Evolutionary conservation across 2,329 filamentous ascomycete genomes (phyloP).

Genomic region (Aplosporella prunicola): DNA sequence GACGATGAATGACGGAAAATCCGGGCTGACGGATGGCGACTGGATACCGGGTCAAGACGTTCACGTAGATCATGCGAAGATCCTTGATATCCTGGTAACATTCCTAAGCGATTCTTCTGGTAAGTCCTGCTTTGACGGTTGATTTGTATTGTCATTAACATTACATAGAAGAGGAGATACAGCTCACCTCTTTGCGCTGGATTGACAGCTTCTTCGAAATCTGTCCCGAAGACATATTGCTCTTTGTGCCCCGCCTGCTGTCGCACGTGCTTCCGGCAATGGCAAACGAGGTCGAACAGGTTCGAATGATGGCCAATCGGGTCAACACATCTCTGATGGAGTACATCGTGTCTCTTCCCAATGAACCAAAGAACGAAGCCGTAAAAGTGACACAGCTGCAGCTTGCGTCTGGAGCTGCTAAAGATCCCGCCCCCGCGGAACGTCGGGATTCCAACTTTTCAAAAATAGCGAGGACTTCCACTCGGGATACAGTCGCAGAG

Average conservation of each 20-base stretch:
- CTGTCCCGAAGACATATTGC: constrained; percentile 89
- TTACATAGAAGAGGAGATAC: constrained; percentile 70
- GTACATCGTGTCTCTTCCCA: constrained; percentile 84
- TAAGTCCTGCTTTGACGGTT: constrained; percentile 31
- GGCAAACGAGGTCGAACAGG: constrained; percentile 81
- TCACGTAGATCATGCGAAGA: constrained; percentile 83
- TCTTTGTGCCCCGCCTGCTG: constrained; percentile 85
- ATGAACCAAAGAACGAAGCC: constrained; percentile 40
- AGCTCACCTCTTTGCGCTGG: constrained; percentile 86
- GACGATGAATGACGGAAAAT: constrained; percentile 28
- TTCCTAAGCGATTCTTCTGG: constrained; percentile 77
- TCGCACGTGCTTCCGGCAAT: constrained; percentile 89
- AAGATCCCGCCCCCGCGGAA: constrained; percentile 33
- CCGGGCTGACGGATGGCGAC: constrained; percentile 63
- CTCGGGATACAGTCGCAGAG: constrained; percentile 14
- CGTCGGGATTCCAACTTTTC: constrained; percentile 31
- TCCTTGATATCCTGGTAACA: constrained; percentile 81
- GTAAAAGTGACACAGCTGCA: constrained; percentile 33
- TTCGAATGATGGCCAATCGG: constrained; percentile 75
- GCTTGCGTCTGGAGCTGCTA: constrained; percentile 24
- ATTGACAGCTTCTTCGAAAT: constrained; percentile 96
- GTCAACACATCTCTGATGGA: constrained; percentile 89
- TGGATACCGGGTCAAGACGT: constrained; percentile 98
- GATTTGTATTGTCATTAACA: constrained; percentile 17
- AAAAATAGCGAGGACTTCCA: constrained; percentile 8